These are phyloP conservation scores for Pseudogymnoascus sp. DNA, from an alignment of 2,329 filamentous ascomycete genomes.

Conservation along the genomic window DNA sequence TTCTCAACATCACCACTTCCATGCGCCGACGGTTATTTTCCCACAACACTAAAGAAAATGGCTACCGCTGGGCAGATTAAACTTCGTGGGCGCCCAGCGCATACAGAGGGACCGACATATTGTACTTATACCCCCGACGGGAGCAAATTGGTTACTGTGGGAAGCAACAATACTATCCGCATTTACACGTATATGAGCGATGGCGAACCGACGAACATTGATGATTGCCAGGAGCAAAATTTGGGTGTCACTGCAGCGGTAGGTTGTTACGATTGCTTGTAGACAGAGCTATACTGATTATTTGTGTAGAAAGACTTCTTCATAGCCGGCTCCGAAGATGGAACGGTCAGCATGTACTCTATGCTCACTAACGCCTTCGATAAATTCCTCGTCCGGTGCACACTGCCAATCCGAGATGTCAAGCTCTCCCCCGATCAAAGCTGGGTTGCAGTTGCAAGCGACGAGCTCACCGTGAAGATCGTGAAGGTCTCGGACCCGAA, in stretches of 20 bases:
- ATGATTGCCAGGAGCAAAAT: slow-evolving; percentile 84
- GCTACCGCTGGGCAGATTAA: slow-evolving; percentile 33
- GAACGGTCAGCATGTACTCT: slow-evolving; percentile 92
- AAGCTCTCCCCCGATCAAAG: slow-evolving; percentile 71
- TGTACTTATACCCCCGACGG: slow-evolving; percentile 88
- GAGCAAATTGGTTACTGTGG: slow-evolving; percentile 77
- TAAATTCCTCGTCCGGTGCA: slow-evolving; percentile 71
- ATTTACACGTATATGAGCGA: slow-evolving; percentile 87
- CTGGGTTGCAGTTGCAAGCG: slow-evolving; percentile 94
- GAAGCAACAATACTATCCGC: slow-evolving; percentile 87
- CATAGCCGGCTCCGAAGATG: slow-evolving; percentile 85
- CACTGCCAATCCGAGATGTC: slow-evolving; percentile 81
- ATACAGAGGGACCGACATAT: slow-evolving; percentile 80
- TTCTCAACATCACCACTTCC: slow-evolving; percentile 12
- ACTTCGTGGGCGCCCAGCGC: slow-evolving; percentile 58
- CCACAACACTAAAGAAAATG: slow-evolving; percentile 21
- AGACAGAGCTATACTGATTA: slow-evolving; percentile 15
- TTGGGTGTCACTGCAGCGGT: slow-evolving; percentile 66
- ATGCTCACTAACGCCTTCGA: slow-evolving; percentile 67
- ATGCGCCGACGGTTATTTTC: slow-evolving; percentile 12
- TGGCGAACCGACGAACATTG: slow-evolving; percentile 85
- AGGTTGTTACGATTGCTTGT: slow-evolving; percentile 16
- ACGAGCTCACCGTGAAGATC: slow-evolving; percentile 85
- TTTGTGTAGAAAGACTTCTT: slow-evolving; percentile 63
- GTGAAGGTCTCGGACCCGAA: slow-evolving; percentile 75